Percentiles rank a stretch among this genome's conserved stretches.
Evolutionary conservation across 1,139 yeast species (phyloP).

Genomic region (Candida sp.): DNA sequence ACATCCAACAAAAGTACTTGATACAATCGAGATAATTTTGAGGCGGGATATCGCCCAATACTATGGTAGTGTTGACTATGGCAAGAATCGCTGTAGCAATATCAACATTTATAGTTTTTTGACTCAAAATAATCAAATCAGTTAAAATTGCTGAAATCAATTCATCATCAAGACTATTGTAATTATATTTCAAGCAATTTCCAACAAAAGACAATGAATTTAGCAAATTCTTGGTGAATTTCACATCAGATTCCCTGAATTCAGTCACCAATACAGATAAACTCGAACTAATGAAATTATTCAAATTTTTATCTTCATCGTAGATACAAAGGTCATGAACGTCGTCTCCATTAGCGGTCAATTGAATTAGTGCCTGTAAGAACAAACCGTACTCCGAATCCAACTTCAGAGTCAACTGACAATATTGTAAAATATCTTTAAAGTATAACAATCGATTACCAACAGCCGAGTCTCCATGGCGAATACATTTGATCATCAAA

Average conservation of each 20-base stretch:
- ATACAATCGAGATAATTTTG: constrained; percentile 33
- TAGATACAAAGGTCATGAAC: constrained; percentile 55
- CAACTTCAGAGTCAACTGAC: constrained; percentile 23
- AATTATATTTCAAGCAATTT: constrained; percentile 48
- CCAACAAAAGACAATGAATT: constrained; percentile 34
- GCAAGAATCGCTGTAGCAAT: constrained; percentile 43
- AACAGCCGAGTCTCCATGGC: constrained; percentile 44
- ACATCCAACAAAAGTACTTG: constrained; percentile 39
- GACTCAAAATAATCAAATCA: constrained; percentile 36
- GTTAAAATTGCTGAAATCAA: constrained; percentile 32
- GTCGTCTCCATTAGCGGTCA: constrained; percentile 63
- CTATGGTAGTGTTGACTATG: constrained; percentile 42
- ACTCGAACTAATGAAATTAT: constrained; percentile 16
- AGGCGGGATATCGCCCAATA: constrained; percentile 48
- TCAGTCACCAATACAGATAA: constrained; percentile 9
- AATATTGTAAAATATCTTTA: constrained; percentile 51
- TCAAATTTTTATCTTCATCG: constrained; percentile 39
- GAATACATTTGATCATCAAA: constrained; percentile 55
- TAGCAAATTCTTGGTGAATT: constrained; percentile 11
- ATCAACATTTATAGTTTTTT: constrained; percentile 34
- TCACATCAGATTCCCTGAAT: background rate
- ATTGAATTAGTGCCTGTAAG: constrained; percentile 44
- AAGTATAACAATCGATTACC: constrained; percentile 56
- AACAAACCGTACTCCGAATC: constrained; percentile 58
- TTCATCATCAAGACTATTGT: constrained; percentile 39